Evolutionary conservation across 2,329 filamentous ascomycete genomes (phyloP).

Genomic region (Bisporella sp.): DNA sequence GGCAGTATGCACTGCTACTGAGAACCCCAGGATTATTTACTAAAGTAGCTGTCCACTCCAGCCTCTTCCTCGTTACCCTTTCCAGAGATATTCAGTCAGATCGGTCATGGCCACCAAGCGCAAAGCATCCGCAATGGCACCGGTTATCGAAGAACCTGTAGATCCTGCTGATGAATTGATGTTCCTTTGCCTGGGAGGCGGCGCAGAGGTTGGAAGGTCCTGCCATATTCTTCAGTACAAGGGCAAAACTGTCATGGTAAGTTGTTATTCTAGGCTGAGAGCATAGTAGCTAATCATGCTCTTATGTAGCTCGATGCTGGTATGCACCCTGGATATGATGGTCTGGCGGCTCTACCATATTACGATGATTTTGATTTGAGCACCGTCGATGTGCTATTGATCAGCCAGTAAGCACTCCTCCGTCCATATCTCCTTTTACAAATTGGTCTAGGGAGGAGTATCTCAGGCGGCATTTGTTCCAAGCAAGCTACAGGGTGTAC

Average conservation of each 20-base stretch:
- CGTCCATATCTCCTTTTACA: slow-evolving; percentile 6
- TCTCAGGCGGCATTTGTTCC: too few species aligned
- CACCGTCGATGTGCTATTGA: slow-evolving; percentile 92
- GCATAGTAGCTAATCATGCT: not conserved
- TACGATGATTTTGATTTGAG: slow-evolving; percentile 98
- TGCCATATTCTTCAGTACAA: slow-evolving; percentile 99
- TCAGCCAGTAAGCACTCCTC: slow-evolving; percentile 84
- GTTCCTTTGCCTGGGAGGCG: slow-evolving; percentile 88
- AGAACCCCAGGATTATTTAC: too few species aligned
- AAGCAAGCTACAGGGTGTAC: too few species aligned
- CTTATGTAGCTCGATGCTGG: slow-evolving; percentile 78
- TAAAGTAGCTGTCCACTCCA: too few species aligned
- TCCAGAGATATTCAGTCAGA: too few species aligned
- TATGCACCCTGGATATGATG: slow-evolving; percentile 94
- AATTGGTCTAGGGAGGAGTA: too few species aligned
- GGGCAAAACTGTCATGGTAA: slow-evolving; percentile 96
- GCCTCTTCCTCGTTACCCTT: too few species aligned
- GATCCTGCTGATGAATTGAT: slow-evolving; percentile 91
- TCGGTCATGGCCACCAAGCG: slow-evolving; percentile 83
- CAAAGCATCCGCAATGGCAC: slow-evolving; percentile 71
- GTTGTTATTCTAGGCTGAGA: slow-evolving; percentile 20
- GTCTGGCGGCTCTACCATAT: slow-evolving; percentile 86
- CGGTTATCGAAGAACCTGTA: slow-evolving; percentile 71
- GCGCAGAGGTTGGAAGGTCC: slow-evolving; percentile 93
- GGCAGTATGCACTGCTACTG: too few species aligned